Percentiles rank a stretch among this genome's conserved stretches.
Evolutionary conservation across 1,139 yeast genomes (phyloP).

Genomic region (Scheffersomyces insectosa): DNA sequence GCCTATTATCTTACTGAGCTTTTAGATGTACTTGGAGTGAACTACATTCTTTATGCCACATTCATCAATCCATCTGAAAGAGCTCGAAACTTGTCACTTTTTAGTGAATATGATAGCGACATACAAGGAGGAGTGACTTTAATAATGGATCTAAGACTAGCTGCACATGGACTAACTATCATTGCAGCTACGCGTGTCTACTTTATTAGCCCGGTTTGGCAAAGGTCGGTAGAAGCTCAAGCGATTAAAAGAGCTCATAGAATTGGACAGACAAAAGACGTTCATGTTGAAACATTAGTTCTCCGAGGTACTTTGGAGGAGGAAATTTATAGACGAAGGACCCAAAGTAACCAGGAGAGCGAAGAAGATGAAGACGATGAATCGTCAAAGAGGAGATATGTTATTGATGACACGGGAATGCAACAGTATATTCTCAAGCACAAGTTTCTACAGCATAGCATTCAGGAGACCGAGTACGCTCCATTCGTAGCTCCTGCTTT

Average conservation of each 20-base stretch:
- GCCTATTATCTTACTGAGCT: constrained; percentile 69
- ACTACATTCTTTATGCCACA: constrained; percentile 64
- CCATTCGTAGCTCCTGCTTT: constrained; percentile 26
- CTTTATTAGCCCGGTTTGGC: constrained; percentile 72
- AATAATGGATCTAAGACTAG: constrained; percentile 67
- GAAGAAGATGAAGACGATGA: constrained; percentile 17
- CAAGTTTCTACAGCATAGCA: constrained; percentile 39
- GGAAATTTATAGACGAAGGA: constrained; percentile 53
- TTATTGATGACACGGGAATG: constrained; percentile 59
- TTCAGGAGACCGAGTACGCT: constrained; percentile 28
- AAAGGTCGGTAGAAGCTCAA: constrained; percentile 66
- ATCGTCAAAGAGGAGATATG: constrained; percentile 27
- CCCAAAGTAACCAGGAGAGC: constrained; percentile 11
- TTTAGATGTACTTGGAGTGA: constrained; percentile 59
- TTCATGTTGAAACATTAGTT: constrained; percentile 65
- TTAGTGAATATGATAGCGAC: constrained; percentile 38
- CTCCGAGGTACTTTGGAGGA: constrained; percentile 65
- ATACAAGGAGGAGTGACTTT: constrained; percentile 50
- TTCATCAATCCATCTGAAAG: constrained; percentile 53
- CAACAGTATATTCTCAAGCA: constrained; percentile 55
- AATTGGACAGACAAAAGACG: constrained; percentile 61
- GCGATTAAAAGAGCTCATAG: constrained; percentile 75
- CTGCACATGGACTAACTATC: constrained; percentile 71
- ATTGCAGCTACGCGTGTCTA: constrained; percentile 69
- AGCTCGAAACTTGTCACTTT: constrained; percentile 53